Base-by-base conservation (phyloP, 2,329 filamentous ascomycete genomes). In the Talaromyces sp. region DNA sequence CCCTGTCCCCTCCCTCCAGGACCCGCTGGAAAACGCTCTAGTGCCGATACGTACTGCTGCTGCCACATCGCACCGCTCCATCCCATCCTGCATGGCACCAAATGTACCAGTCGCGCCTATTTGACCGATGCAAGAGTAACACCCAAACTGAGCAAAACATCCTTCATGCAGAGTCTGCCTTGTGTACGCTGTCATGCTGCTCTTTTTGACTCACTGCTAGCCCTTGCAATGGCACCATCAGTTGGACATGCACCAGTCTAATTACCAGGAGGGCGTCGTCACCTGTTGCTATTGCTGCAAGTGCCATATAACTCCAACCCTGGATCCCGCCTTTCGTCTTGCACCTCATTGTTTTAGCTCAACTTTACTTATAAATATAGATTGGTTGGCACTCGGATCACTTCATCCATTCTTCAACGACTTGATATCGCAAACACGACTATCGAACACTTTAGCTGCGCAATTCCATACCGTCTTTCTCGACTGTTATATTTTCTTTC, bases 141-240 rank as follows among this genome's bases (percentile, higher is more conserved):
- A 65, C 61, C 61, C 22, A 47, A 62, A 33, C 24, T 64, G 64
- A 54, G 52, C 47, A 59, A 59, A 48, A 50, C 41, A 64, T 67
- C 60, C 65, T 64, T 63, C 62, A 66, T 68, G 64, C 62, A 66
- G 69, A 77, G 67, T 77, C 75, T 77, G 76, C 76, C 76, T 77
- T 74, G 74, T 66, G 68, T 69, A 65, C 48, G 64, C 67, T 70
- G 74, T 71, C 71, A 70, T 74, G 69, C 56, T 66, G 47, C 35
- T 60, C 62, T 54, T 59, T 59, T 66, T 63, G 54, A 60, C 47
- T 66, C 47, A 60, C 54, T 71, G 69, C 67, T 67, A 65, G 65
- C 69, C 47, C 65, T 68, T 65, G 73, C 69, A 68, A 70, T 70
- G 71, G 66, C 63, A 68, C 63, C 67, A 68, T 65, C 68, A 68